Evolutionary conservation across 345 rosid genomes (phyloP).

Genomic region (Cardiospermum halicacabum): DNA sequence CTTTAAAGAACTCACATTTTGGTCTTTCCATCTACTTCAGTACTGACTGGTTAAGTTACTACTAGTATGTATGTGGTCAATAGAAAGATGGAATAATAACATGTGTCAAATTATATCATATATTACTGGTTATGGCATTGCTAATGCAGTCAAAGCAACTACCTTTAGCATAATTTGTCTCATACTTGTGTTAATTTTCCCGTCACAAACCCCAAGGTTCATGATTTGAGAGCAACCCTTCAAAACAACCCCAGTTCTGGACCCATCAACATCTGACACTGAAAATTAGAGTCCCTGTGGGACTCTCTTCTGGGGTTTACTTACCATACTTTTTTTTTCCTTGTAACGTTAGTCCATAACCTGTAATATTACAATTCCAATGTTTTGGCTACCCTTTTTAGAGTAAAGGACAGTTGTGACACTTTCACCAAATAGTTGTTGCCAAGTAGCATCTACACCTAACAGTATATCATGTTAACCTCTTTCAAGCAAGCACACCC

Average conservation of each 20-base stretch:
- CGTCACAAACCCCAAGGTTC: constrained; percentile 29
- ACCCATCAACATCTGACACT: constrained; percentile 82
- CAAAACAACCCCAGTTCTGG: constrained; percentile 31
- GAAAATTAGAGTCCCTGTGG: constrained; percentile 48
- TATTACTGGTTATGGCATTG: constrained; percentile 18
- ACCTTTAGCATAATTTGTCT: constrained; percentile 25
- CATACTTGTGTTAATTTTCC: constrained; percentile 20
- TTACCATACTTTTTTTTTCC: constrained; percentile 21
- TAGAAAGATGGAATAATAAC: not conserved
- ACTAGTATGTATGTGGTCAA: not conserved
- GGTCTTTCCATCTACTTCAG: not conserved
- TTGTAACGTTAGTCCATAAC: constrained; percentile 5
- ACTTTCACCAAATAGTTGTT: constrained; percentile 35
- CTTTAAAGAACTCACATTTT: not conserved
- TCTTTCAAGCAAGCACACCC: constrained; percentile 25
- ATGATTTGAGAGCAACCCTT: constrained; percentile 25
- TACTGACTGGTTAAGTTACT: too few species aligned
- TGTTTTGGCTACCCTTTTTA: constrained; percentile 22
- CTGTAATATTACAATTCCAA: constrained; percentile 29
- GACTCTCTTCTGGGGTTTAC: constrained; percentile 20
- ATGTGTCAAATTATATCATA: constrained; percentile 1
- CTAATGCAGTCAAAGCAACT: constrained; percentile 37
- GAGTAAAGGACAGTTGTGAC: constrained; percentile 20
- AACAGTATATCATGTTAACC: constrained; percentile 36
- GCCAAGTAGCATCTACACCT: constrained; percentile 38